Evolutionary conservation across 2,329 filamentous ascomycete species (phyloP), one percentile per base, ranked within the genome.

Genomic region (Xylogone sp.): DNA sequence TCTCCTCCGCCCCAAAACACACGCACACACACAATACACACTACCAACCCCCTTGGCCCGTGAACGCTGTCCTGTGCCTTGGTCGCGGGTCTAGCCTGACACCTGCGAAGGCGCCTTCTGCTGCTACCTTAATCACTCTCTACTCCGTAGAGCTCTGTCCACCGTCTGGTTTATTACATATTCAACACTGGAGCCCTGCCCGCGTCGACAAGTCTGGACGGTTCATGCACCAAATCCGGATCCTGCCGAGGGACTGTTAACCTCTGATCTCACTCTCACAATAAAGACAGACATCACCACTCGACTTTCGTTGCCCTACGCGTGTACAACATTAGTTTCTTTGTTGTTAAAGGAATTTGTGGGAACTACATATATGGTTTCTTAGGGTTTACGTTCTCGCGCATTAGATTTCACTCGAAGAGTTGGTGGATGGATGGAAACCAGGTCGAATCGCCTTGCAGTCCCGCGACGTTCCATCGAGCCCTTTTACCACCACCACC

Each of bases 401-500:
- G 34, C 34, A 39, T 39, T 39, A 16, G 34, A 9, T 5, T 16
- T 16, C 34, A 18, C n/a, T 7, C n/a, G 34, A 13, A 13, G 34
- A 13, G 13, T 4, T 18, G 6, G 10, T 39, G 34, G 34, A 39
- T 39, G 34, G 34, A 39, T 39, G 34, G 34, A 39, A 16, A 7
- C 5, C 10, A 5, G n/a, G 34, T 39, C n/a, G 13, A 18, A 39
- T 39, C 34, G 13, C 34, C n/a, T 39, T 16, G 34, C n/a, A 39
- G n/a, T 29, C 29, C 18, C 20, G 49, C 51, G 45, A 53, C 19
- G 18, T 20, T 22, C 18, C 16, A 29, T 46, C 18, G 20, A 16
- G 48, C 24, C 27, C 43, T 56, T 49, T 48, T 5, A 49, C 27
- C 46, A 43, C 47, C 49, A 42, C 8, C 48, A 46, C 46, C 46